These are phyloP conservation scores for Trametes villosa DNA, from an alignment of 768 basidiomycete genomes.

Conservation along the genomic window DNA sequence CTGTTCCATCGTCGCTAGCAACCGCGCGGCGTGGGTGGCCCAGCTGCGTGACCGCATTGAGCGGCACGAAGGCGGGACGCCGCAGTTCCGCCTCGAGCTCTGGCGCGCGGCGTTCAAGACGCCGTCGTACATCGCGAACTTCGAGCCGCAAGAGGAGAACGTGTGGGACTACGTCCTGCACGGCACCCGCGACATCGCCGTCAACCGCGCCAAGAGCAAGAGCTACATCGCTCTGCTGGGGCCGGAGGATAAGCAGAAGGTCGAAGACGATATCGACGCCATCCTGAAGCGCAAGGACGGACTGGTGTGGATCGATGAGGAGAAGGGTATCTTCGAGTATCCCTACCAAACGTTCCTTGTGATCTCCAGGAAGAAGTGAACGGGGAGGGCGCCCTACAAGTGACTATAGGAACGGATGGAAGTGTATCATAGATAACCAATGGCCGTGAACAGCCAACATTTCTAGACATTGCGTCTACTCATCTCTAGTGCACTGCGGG, in stretches of 20 bases:
- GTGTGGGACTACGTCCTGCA: slow-evolving; percentile 56
- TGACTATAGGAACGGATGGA: background rate
- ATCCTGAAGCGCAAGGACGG: slow-evolving; percentile 65
- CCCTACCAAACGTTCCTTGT: slow-evolving; percentile 75
- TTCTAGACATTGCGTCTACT: background rate
- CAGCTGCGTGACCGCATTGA: slow-evolving; percentile 73
- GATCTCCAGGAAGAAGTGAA: slow-evolving; percentile 49
- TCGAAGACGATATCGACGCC: slow-evolving; percentile 53
- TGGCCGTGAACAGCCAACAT: background rate
- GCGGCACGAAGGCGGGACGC: slow-evolving; percentile 68
- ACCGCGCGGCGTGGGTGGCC: slow-evolving; percentile 72
- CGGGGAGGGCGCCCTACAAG: background rate
- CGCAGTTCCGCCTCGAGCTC: slow-evolving; percentile 77
- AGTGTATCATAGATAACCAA: background rate
- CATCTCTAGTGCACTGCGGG: too few relatives aligned
- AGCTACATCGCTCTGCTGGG: slow-evolving; percentile 77
- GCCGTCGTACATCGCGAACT: slow-evolving; percentile 58
- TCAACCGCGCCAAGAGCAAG: slow-evolving; percentile 78
- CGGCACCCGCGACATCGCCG: slow-evolving; percentile 56
- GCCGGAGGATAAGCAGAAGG: slow-evolving; percentile 57
- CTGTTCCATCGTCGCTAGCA: slow-evolving; percentile 43
- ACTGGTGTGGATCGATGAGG: slow-evolving; percentile 76
- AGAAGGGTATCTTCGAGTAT: slow-evolving; percentile 75
- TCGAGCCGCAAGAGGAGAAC: slow-evolving; percentile 62
- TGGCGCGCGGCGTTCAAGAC: slow-evolving; percentile 78